A percentile compares a stretch with the other conserved stretches of the same genome.
These are phyloP conservation scores for Umbilicaria muhlenbergii DNA, from an alignment of 495 filamentous ascomycete genomes.

Conservation along the genomic window DNA sequence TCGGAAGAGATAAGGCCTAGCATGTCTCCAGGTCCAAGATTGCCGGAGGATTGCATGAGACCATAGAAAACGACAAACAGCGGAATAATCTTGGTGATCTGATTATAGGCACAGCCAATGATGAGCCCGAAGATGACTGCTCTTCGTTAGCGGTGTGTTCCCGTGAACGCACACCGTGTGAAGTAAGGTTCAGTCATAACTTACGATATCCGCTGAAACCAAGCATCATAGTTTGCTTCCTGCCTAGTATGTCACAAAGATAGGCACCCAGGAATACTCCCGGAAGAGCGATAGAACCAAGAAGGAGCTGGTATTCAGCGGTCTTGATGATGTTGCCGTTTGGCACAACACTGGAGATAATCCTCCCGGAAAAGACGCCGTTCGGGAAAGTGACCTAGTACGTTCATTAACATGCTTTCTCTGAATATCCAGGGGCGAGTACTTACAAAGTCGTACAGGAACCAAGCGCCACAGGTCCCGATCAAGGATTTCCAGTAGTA, in stretches of 20 bases:
- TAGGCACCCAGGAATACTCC: conserved; percentile 34
- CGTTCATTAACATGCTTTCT: conserved; percentile 5
- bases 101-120: conserved; percentile 31
- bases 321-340: conserved; percentile 22
- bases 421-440: not conserved
- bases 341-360: conserved; percentile 27
- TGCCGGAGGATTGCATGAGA: conserved; percentile 34
- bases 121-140: conserved; percentile 32
- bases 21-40: conserved; percentile 36
- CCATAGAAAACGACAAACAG: conserved; percentile 40
- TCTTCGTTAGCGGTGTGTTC: not conserved
- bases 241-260: conserved; percentile 30
- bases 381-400: conserved; percentile 29
- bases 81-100: conserved; percentile 32
- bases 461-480: conserved; percentile 34
- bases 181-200: not conserved
- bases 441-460: conserved; percentile 30
- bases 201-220: conserved; percentile 31
- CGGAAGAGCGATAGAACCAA: conserved; percentile 28
- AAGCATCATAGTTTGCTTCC: conserved; percentile 37
- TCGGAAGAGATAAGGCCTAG: conserved; percentile 34
- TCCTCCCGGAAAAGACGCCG: conserved; percentile 33
- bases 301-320: conserved; percentile 33
- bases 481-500: conserved; percentile 35
- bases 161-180: not conserved